These are phyloP conservation scores for Eimeria brunetti DNA, from an alignment of 169 alveolate genomes.

Conservation along the genomic window DNA sequence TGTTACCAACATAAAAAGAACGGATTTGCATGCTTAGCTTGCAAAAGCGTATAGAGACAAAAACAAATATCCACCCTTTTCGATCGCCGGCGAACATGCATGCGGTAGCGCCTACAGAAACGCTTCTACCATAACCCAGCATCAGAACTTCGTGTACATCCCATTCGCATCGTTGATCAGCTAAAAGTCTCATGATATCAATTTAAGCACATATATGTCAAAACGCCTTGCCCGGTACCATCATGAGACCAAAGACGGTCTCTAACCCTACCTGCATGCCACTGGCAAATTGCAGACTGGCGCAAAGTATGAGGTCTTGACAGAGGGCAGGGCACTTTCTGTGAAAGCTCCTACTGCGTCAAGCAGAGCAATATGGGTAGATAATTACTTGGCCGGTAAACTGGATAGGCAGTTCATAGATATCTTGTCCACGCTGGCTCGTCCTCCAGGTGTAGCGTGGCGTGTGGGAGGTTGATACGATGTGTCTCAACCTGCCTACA, in stretches of 20 bases:
- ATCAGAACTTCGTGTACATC: background rate
- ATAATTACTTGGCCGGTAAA: background rate
- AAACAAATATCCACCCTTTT: background rate
- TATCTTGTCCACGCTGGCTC: background rate
- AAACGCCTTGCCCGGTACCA: background rate
- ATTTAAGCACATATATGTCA: background rate
- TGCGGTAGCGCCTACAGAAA: conserved; percentile 6
- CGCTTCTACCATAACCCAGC: background rate
- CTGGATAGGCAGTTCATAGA: background rate
- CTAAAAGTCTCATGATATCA: background rate
- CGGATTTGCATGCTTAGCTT: background rate
- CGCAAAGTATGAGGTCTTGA: background rate
- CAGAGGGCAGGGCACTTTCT: background rate
- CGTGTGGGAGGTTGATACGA: too few relatives aligned
- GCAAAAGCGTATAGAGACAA: background rate
- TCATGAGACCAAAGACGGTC: background rate
- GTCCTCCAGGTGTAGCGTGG: background rate
- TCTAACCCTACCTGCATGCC: too few relatives aligned
- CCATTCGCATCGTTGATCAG: background rate
- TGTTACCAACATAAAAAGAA: background rate
- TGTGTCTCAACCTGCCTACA: too few relatives aligned
- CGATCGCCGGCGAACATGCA: background rate
- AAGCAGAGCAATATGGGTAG: background rate
- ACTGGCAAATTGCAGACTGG: background rate
- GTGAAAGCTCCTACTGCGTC: background rate